Evolutionary conservation across 305 asterid genomes (phyloP), one percentile per base, ranked within the genome.

Genomic region (Solanum aculeatissimum): DNA sequence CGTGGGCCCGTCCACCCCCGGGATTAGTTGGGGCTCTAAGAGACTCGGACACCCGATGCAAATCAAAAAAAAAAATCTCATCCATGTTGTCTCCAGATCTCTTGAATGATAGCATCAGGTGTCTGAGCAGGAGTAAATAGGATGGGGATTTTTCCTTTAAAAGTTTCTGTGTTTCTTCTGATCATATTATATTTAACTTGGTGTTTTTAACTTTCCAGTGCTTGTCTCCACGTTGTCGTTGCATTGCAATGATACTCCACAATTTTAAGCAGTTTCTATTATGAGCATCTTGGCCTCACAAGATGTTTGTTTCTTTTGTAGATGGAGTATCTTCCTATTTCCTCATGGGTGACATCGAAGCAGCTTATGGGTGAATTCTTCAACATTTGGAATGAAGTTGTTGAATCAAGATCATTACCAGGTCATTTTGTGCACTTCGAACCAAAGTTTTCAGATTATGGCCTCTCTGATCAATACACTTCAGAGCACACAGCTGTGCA

Each of bases 361-460:
- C 87, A 91, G 70, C 86, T 95, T 84, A 93, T 96, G 98, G 95
- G 91, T 0, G 98, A 93, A 85, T 95, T 93, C 92, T 93, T 93
- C 14, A 95, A 96, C 78, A 88, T 93, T 32, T 96, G 97, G 98
- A 94, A 90, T 84, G 98, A 93, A 84, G 92, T 95, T 78, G 92
- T 95, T 18, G 83, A 89, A 7, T 94, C 92, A 89, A 92, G 97
- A 91, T 92, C 95, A 25, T 85, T 94, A 78, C 93, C 93, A 1
- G 98, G 99, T 87, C 99, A 96, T 88, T 94, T 96, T 77, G 94
- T 93, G 84, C 99, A 95, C 82, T 89, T 87, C 9, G 98, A 93
- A n/a, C 98, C 98, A 7, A 95, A 69, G 82, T 95, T 95, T 84
- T 55, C 92, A 54, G 98, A 95, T 86, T 94, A 86, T 77, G 97